phyloP scores from a whole-genome alignment of 2,329 filamentous ascomycete species.

The Neoarthrinium moseri region DNA sequence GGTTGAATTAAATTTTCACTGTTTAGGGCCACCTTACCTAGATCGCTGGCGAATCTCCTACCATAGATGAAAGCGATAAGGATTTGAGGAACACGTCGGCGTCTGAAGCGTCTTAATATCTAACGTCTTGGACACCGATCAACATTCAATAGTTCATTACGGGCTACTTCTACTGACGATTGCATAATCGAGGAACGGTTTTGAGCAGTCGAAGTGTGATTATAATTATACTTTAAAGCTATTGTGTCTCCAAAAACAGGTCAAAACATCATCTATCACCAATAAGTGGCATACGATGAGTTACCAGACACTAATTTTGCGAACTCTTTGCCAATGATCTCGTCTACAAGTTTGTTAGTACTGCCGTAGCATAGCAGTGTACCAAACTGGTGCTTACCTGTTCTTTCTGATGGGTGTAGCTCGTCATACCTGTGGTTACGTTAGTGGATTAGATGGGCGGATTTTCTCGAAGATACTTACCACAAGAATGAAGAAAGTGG shows the following conservation, averaged over 20 bases:
- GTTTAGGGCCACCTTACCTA: too few species aligned
- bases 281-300: conserved; percentile 38
- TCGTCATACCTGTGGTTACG: conserved; percentile 53
- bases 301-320: conserved; percentile 36
- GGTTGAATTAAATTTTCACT: too few species aligned
- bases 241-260: background rate
- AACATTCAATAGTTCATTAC: too few species aligned
- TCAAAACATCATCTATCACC: background rate
- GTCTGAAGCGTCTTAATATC: too few species aligned
- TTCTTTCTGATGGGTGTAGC: conserved; percentile 68
- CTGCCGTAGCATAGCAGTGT: background rate
- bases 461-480: conserved; percentile 35
- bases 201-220: too few species aligned
- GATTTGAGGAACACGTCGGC: too few species aligned
- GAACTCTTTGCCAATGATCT: conserved; percentile 40
- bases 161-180: too few species aligned
- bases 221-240: too few species aligned
- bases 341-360: conserved; percentile 21
- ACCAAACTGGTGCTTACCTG: conserved; percentile 43
- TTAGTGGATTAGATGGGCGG: conserved; percentile 11
- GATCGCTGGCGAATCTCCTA: too few species aligned
- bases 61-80: too few species aligned
- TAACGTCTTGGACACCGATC: too few species aligned
- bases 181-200: too few species aligned
- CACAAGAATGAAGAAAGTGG: conserved; percentile 64